Conservation (phyloP, 2,329 filamentous ascomycete genomes). For the Stachybotrys elegans region DNA sequence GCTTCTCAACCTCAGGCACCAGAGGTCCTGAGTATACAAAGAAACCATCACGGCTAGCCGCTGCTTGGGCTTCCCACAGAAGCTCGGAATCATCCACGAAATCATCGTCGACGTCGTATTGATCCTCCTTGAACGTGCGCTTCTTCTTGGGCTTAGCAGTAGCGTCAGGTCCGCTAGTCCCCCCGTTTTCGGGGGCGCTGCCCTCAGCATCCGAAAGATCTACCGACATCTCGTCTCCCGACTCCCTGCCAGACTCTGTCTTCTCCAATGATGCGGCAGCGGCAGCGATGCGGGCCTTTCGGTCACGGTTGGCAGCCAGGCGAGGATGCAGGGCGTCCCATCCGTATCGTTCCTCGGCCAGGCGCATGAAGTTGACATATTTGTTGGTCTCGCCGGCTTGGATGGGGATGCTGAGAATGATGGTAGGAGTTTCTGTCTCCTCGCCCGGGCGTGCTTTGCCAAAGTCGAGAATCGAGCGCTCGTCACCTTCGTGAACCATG, state of each 20-base stretch:
- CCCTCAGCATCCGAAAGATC: conserved; percentile 71
- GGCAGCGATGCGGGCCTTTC: conserved; percentile 81
- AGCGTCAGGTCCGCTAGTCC: conserved; percentile 54
- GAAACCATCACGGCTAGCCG: conserved; percentile 91
- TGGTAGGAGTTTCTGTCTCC: conserved; percentile 63
- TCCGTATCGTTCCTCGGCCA: conserved; percentile 91
- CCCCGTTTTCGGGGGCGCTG: conserved; percentile 82
- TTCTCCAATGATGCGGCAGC: conserved; percentile 82
- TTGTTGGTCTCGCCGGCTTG: conserved; percentile 73
- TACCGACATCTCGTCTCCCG: conserved; percentile 78
- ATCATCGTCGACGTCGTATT: conserved; percentile 78
- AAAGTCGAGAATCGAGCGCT: conserved; percentile 57
- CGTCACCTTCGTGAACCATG: conserved; percentile 31
- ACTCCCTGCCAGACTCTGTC: conserved; percentile 62
- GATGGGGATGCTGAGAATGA: conserved; percentile 78
- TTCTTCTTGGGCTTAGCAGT: conserved; percentile 70
- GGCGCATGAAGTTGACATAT: conserved; percentile 89
- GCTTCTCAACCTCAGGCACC: conserved; percentile 80
- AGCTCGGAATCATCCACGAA: conserved; percentile 93
- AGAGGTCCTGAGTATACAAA: conserved; percentile 96
- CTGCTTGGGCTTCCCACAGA: conserved; percentile 91
- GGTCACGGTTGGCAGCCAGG: conserved; percentile 80
- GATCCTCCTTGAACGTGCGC: conserved; percentile 73
- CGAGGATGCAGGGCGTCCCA: conserved; percentile 92
- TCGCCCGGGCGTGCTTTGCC: conserved; percentile 55